Conservation (phyloP, 1,284 basidiomycete genomes). For the Leccinum huronense region DNA sequence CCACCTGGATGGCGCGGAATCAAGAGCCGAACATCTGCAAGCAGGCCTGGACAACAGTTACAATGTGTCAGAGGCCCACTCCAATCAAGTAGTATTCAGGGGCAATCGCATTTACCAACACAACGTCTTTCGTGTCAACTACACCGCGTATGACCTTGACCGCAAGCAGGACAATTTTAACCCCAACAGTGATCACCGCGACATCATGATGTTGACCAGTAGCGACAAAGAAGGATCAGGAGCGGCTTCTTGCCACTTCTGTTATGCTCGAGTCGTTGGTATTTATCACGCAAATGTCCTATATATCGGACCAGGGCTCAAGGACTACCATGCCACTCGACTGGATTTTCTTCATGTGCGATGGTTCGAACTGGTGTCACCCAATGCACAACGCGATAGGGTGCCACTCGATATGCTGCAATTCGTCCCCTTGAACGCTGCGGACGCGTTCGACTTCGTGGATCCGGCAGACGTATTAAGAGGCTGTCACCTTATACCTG, state of each 20-base stretch:
- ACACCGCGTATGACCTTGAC: background rate
- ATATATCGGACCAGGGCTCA: background rate
- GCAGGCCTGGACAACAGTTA: background rate
- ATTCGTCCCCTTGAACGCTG: background rate
- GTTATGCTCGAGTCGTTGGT: background rate
- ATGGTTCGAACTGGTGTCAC: background rate
- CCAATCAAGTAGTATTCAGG: slow-evolving; percentile 2
- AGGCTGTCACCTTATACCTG: background rate
- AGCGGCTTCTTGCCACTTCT: background rate
- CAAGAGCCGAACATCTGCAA: background rate
- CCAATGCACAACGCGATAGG: background rate
- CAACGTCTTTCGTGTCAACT: background rate
- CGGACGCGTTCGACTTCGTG: background rate
- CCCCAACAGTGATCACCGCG: background rate
- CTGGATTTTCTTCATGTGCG: background rate
- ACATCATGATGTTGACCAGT: background rate
- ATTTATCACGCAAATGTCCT: background rate
- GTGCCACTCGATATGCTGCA: background rate
- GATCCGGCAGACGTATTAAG: background rate
- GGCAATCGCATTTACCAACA: background rate
- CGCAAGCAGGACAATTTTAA: background rate
- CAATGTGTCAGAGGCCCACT: background rate
- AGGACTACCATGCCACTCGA: background rate
- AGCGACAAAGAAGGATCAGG: background rate
- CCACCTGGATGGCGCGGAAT: background rate